phyloP scores from a whole-genome alignment of 441 rosid species.

The Biscutella laevigata region DNA sequence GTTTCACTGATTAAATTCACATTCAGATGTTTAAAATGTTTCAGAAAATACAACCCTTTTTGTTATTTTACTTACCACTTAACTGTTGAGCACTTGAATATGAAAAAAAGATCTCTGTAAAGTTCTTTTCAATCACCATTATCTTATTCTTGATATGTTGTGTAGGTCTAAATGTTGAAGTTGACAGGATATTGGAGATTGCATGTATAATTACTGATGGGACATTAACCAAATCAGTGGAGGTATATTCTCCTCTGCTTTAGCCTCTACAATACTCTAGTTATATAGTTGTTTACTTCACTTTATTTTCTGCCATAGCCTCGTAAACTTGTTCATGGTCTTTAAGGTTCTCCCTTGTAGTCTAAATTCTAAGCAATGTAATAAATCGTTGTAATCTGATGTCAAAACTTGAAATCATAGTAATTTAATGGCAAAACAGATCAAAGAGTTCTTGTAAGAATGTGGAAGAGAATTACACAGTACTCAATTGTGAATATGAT shows the following conservation, averaged over 20 bases:
- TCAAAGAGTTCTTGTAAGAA: background rate
- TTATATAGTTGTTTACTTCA: background rate
- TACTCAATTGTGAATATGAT: background rate
- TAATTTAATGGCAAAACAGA: background rate
- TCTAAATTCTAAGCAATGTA: background rate
- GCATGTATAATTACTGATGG: constrained; percentile 90
- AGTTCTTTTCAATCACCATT: background rate
- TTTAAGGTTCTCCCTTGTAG: background rate
- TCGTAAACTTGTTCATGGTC: background rate
- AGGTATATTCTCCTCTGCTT: constrained; percentile 41
- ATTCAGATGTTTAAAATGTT: too few species aligned
- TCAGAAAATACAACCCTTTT: background rate
- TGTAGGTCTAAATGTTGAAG: constrained; percentile 69
- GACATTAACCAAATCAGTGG: constrained; percentile 52
- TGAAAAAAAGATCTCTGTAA: too few species aligned
- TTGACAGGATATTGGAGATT: constrained; percentile 86
- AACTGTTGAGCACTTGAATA: too few species aligned
- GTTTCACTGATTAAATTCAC: background rate
- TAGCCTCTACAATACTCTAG: background rate
- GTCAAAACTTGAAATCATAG: too few species aligned
- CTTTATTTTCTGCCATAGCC: background rate
- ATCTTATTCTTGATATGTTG: background rate
- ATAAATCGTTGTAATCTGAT: too few species aligned
- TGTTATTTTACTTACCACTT: background rate
- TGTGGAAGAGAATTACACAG: background rate